These are phyloP conservation scores for Gremmenia infestans DNA, from an alignment of 2,329 filamentous ascomycete species.

Conservation along the genomic window DNA sequence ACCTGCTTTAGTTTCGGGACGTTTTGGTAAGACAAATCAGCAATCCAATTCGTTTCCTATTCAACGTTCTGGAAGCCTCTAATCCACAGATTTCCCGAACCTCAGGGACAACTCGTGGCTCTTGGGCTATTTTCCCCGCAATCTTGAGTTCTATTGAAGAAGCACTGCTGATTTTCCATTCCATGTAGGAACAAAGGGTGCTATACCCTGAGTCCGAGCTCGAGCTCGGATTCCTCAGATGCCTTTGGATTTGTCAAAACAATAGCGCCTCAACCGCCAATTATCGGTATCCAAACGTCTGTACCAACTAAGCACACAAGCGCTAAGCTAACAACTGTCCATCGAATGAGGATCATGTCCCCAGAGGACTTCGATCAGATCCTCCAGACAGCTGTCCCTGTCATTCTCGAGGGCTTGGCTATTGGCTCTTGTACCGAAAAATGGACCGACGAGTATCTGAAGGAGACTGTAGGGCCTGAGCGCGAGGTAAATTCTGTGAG, in stretches of 20 bases:
- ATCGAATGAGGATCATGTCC: slow-evolving; percentile 46
- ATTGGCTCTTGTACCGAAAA: slow-evolving; percentile 61
- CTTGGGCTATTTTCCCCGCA: too few species aligned
- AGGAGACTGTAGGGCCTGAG: slow-evolving; percentile 53
- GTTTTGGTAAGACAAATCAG: slow-evolving; percentile 46
- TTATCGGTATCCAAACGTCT: too few species aligned
- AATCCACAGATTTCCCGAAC: too few species aligned
- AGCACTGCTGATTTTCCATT: too few species aligned
- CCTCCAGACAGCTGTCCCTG: slow-evolving; percentile 52
- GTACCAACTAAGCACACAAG: neutral
- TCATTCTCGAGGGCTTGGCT: slow-evolving; percentile 58
- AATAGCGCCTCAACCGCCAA: neutral
- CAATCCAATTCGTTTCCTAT: too few species aligned
- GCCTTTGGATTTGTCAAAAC: neutral
- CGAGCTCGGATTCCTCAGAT: neutral
- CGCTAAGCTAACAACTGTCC: neutral
- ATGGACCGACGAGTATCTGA: slow-evolving; percentile 68
- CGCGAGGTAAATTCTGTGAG: slow-evolving; percentile 46
- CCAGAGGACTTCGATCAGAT: slow-evolving; percentile 55
- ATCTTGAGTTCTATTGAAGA: too few species aligned
- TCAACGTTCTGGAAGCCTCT: too few species aligned
- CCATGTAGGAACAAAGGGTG: slow-evolving; percentile 50
- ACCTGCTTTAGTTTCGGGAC: slow-evolving; percentile 90
- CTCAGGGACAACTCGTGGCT: too few species aligned
- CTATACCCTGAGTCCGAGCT: slow-evolving; percentile 17